phyloP scores from a whole-genome alignment of 2,329 filamentous ascomycete species.

The Hypocreales sp. region DNA sequence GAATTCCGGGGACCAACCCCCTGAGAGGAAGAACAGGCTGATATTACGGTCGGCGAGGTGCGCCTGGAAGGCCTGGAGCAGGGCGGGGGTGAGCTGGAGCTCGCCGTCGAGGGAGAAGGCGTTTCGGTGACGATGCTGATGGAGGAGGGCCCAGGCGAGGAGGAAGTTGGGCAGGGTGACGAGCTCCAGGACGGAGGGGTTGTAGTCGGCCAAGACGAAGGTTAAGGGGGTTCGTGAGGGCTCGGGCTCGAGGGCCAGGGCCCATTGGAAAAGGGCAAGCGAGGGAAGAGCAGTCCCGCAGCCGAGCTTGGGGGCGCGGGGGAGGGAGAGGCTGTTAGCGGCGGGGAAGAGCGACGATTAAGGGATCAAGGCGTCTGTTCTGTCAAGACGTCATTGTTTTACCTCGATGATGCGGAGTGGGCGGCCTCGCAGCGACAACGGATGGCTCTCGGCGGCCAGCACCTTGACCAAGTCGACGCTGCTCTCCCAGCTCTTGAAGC shows the following conservation, averaged over 20 bases:
- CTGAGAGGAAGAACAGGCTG: slow-evolving; percentile 52
- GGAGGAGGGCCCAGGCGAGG: slow-evolving; percentile 47
- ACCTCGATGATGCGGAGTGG: slow-evolving; percentile 38
- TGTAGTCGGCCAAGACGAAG: slow-evolving; percentile 65
- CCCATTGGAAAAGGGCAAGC: slow-evolving; percentile 53
- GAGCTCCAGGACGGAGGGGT: slow-evolving; percentile 59
- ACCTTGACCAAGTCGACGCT: slow-evolving; percentile 65
- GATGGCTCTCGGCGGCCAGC: slow-evolving; percentile 27
- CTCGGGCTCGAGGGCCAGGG: slow-evolving; percentile 15
- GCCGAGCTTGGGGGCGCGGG: too few species aligned
- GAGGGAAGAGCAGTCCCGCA: slow-evolving; percentile 66
- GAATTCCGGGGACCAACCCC: slow-evolving; percentile 56
- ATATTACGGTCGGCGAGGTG: slow-evolving; percentile 36
- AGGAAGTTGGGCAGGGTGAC: slow-evolving; percentile 70
- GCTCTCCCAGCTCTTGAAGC: slow-evolving; percentile 85
- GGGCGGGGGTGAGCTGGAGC: slow-evolving; percentile 43
- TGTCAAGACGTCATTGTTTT: too few species aligned
- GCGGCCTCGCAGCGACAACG: slow-evolving; percentile 14
- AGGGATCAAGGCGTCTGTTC: too few species aligned
- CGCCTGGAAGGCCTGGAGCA: slow-evolving; percentile 42
- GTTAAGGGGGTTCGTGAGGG: slow-evolving; percentile 22
- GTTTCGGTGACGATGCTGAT: slow-evolving; percentile 17
- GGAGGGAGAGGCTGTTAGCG: too few species aligned
- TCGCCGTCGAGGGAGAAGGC: slow-evolving; percentile 40
- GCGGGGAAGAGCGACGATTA: too few species aligned